Percentiles rank a stretch among this genome's conserved stretches.
phyloP scores from a whole-genome alignment of 495 filamentous ascomycete genomes.

The Neurospora cerealis region DNA sequence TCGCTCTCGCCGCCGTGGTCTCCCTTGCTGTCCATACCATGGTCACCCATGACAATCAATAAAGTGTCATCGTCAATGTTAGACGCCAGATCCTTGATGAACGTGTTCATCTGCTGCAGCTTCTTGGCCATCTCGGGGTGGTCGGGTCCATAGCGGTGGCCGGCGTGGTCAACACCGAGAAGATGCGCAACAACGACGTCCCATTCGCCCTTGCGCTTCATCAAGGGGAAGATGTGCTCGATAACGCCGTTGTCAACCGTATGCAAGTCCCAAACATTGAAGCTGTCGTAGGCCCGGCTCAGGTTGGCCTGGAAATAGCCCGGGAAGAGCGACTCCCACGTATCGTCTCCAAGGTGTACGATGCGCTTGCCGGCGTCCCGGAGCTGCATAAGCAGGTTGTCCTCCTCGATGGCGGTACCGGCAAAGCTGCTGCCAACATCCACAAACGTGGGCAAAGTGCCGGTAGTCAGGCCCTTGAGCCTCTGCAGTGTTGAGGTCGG shows the following conservation, averaged over 20 bases:
- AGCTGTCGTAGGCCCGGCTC: slow-evolving; percentile 82
- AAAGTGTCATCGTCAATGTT: slow-evolving; percentile 75
- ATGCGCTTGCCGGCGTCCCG: slow-evolving; percentile 69
- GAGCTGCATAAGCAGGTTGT: slow-evolving; percentile 83
- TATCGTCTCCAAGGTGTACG: slow-evolving; percentile 93
- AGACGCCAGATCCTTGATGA: slow-evolving; percentile 62
- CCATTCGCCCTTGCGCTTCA: slow-evolving; percentile 65
- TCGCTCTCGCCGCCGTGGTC: slow-evolving; percentile 96
- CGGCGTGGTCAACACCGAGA: slow-evolving; percentile 93
- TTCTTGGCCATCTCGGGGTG: slow-evolving; percentile 88
- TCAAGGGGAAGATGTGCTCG: slow-evolving; percentile 78
- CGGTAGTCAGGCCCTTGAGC: slow-evolving; percentile 89
- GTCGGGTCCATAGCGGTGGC: slow-evolving; percentile 89
- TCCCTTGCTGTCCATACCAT: slow-evolving; percentile 95
- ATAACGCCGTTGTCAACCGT: slow-evolving; percentile 96
- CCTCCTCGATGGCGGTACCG: slow-evolving; percentile 93
- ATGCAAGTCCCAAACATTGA: slow-evolving; percentile 97
- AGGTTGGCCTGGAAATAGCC: slow-evolving; percentile 80
- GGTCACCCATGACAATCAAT: slow-evolving; percentile 93
- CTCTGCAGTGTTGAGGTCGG: slow-evolving; percentile 89
- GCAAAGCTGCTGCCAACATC: slow-evolving; percentile 93
- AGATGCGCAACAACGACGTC: slow-evolving; percentile 90
- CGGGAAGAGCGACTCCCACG: slow-evolving; percentile 88
- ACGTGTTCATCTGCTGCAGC: slow-evolving; percentile 78
- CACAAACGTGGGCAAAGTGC: slow-evolving; percentile 88